Evolutionary conservation across 2,329 filamentous ascomycete species (phyloP).

Genomic region (Claviceps lovelessii): DNA sequence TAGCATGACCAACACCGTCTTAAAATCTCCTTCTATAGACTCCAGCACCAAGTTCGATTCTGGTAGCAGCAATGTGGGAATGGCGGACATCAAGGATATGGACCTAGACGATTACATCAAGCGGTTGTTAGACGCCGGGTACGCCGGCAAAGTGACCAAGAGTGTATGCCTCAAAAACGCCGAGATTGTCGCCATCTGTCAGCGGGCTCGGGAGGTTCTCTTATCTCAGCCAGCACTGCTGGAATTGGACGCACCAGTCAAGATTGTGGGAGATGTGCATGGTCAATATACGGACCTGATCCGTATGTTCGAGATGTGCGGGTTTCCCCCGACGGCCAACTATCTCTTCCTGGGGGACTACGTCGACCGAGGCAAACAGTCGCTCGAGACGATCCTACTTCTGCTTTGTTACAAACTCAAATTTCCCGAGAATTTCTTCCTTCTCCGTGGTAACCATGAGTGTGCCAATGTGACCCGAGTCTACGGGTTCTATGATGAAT

Average conservation of each 20-base stretch:
- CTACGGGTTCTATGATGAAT: conserved; percentile 97
- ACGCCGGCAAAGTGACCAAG: conserved; percentile 94
- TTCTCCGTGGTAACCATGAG: conserved; percentile 88
- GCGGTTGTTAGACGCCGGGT: conserved; percentile 82
- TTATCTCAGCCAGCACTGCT: conserved; percentile 82
- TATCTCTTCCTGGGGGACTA: conserved; percentile 94
- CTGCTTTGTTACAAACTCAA: conserved; percentile 95
- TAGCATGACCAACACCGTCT: conserved; percentile 52
- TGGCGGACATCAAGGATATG: conserved; percentile 80
- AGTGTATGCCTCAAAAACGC: conserved; percentile 95
- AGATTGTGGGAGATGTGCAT: conserved; percentile 94
- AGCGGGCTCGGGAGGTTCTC: conserved; percentile 75
- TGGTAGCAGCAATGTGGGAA: conserved; percentile 48
- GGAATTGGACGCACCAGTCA: conserved; percentile 87
- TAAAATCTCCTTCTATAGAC: conserved; percentile 30
- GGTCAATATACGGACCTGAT: conserved; percentile 94
- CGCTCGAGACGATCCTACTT: conserved; percentile 82
- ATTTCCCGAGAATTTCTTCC: conserved; percentile 93
- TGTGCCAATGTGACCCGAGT: conserved; percentile 92
- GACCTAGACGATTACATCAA: conserved; percentile 97
- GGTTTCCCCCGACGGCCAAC: conserved; percentile 82
- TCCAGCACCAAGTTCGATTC: conserved; percentile 27
- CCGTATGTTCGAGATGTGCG: conserved; percentile 96
- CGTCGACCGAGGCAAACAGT: conserved; percentile 92
- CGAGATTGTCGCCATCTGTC: conserved; percentile 88